Evolutionary conservation across 2,329 filamentous ascomycete species (phyloP), one percentile per base, ranked within the genome.

Genomic region (Pseudocercospora ulei): DNA sequence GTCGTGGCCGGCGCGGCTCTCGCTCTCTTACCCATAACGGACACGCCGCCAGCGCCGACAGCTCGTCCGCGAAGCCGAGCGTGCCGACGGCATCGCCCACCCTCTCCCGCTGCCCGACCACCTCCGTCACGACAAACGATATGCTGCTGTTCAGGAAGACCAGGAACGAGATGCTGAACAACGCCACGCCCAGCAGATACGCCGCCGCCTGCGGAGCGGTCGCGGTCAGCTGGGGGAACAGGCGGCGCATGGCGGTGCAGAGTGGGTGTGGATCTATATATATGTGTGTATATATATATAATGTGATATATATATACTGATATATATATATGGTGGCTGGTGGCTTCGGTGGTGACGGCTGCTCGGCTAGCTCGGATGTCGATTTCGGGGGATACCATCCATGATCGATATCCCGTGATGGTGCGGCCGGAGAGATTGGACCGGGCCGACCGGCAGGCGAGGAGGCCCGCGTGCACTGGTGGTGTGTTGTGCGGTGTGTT

Each of bases 161-260:
- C 49, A 92, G 79, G 65, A 90, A 90, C 38, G 81, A 80, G 56
- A 92, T 90, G 62, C 78, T 84, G 68, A 88, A 88, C 52, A 92
- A 76, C 44, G 81, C 82, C 55, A 90, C 81, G 57, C 79, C 80
- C 48, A 86, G 71, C 22, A 92, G 75, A 61, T 92, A 92, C 18
- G 82, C 81, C 41, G 72, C 60, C 18, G 72, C 67, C 56, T 79
- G 75, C 2, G 66, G 57, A 47, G 65, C 64, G 12, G 67, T 69
- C n/a, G 73, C 75, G 16, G 72, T 76, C 54, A 78, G 49, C 5
- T 44, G 38, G 4, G 59, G 56, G 36, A 62, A 56, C 13, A 59
- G 20, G 31, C 52, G 55, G 11, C 46, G 28, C 53, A 56, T 58
- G 8, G 18, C 13, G 13, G 13, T 16, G 18, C 14, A 17, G 22